A percentile compares a stretch with the other conserved stretches of the same genome.
Evolutionary conservation across 768 basidiomycete genomes (phyloP).

Genomic region (Xerocomellus amylosporus): DNA sequence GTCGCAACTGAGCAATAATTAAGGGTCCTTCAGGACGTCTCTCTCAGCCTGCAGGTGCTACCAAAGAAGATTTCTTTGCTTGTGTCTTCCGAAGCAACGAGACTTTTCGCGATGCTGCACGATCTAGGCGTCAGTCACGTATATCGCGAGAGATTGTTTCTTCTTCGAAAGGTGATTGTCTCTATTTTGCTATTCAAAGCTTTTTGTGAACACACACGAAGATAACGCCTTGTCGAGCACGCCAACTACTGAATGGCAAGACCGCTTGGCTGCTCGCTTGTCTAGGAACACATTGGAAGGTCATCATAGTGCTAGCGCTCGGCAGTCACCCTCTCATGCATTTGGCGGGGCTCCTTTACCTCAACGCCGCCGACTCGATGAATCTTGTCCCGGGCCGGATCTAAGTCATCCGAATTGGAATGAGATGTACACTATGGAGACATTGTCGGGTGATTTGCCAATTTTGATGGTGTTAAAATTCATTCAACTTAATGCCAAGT

Average conservation of each 20-base stretch:
- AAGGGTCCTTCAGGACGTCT: conserved; percentile 71
- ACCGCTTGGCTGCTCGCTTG: conserved; percentile 59
- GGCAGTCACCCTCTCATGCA: conserved; percentile 25
- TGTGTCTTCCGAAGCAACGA: conserved; percentile 64
- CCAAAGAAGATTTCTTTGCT: conserved; percentile 77
- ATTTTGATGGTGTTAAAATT: not conserved
- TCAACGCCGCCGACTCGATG: conserved; percentile 47
- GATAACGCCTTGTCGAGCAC: conserved; percentile 59
- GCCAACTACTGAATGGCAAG: conserved; percentile 78
- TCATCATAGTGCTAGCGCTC: conserved; percentile 6
- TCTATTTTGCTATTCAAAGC: not conserved
- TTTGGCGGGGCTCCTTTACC: conserved; percentile 36
- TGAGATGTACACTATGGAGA: conserved; percentile 58
- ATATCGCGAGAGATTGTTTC: conserved; percentile 80
- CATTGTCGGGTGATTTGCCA: conserved; percentile 29
- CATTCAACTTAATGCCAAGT: conserved; percentile 19
- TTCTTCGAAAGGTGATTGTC: conserved; percentile 51
- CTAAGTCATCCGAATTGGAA: conserved; percentile 48
- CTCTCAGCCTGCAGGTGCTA: conserved; percentile 57
- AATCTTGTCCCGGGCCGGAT: conserved; percentile 11
- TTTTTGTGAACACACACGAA: conserved; percentile 23
- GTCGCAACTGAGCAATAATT: conserved; percentile 5
- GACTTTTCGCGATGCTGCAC: conserved; percentile 50
- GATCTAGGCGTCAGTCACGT: conserved; percentile 69
- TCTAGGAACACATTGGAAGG: conserved; percentile 29